Evolutionary conservation across 225 moss, liverwort and hornwort species (phyloP).

Genomic region (Marchantia paleacea): DNA sequence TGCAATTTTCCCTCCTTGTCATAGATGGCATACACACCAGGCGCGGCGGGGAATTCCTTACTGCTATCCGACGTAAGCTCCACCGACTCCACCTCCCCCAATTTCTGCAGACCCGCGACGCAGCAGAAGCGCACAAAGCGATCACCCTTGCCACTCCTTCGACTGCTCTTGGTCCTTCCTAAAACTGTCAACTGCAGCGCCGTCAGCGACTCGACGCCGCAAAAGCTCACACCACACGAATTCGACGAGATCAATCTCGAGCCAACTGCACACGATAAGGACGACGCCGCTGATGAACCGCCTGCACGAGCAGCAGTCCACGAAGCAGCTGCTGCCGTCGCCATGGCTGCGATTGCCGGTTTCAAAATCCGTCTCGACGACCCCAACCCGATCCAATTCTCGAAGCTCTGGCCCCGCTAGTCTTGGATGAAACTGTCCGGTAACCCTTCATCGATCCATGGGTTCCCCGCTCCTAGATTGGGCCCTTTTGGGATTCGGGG

Average conservation of each 20-base stretch:
- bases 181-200: not conserved
- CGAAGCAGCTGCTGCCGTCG: not conserved
- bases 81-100: conserved; percentile 64
- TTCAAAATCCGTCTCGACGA: no score
- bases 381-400: no score
- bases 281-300: not conserved
- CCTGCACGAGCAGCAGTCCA: not conserved
- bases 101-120: conserved; percentile 47
- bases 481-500: no score
- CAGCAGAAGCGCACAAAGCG: conserved; percentile 16
- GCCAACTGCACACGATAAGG: no score
- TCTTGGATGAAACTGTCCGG: no score
- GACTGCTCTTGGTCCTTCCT: not conserved
- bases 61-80: conserved; percentile 39
- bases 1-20: conserved; percentile 80
- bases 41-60: conserved; percentile 50
- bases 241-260: not conserved
- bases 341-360: not conserved
- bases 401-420: no score
- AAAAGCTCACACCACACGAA: conserved; percentile 8
- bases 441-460: no score
- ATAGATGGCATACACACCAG: conserved; percentile 86
- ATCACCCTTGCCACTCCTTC: not conserved
- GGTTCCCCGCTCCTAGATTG: no score
- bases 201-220: not conserved